Evolutionary conservation across 768 basidiomycete species (phyloP).

Genomic region (Ramaria sp.): DNA sequence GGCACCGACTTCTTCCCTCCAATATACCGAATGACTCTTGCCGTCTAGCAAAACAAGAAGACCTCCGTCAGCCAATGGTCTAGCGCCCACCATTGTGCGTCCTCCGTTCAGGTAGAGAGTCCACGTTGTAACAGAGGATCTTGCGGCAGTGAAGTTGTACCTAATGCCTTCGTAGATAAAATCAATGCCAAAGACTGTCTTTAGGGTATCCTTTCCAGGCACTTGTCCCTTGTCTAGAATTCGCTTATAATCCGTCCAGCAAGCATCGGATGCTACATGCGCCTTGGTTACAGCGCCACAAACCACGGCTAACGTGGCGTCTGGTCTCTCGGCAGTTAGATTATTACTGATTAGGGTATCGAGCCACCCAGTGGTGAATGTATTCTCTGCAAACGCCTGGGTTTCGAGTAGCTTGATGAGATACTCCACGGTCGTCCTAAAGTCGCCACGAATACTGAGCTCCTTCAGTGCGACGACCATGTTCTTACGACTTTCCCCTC

Average conservation of each 20-base stretch:
- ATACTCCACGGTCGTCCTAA: slow-evolving; percentile 97
- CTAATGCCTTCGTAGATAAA: slow-evolving; percentile 96
- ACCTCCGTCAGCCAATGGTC: slow-evolving; percentile 91
- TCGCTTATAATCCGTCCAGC: slow-evolving; percentile 88
- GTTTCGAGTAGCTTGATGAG: slow-evolving; percentile 95
- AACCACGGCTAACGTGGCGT: slow-evolving; percentile 84
- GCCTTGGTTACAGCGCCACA: slow-evolving; percentile 96
- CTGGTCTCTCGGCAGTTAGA: slow-evolving; percentile 94
- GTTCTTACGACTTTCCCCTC: slow-evolving; percentile 91
- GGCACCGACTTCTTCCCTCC: slow-evolving; percentile 96
- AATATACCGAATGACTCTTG: slow-evolving; percentile 94
- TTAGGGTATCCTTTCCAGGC: slow-evolving; percentile 85
- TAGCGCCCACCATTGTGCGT: slow-evolving; percentile 81
- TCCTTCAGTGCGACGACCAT: slow-evolving; percentile 99
- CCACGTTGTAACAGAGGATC: slow-evolving; percentile 83
- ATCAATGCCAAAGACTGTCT: slow-evolving; percentile 93
- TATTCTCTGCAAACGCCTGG: slow-evolving; percentile 93
- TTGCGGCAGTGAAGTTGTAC: slow-evolving; percentile 91
- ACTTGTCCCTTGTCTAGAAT: slow-evolving; percentile 98
- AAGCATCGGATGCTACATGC: slow-evolving; percentile 79
- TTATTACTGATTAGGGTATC: slow-evolving; percentile 95
- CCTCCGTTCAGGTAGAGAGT: slow-evolving; percentile 96
- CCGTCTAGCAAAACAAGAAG: slow-evolving; percentile 86
- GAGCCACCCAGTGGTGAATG: slow-evolving; percentile 97
- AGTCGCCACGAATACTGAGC: slow-evolving; percentile 96